phyloP scores from a whole-genome alignment of 495 filamentous ascomycete species.

The Staphylotrichum longicolle region DNA sequence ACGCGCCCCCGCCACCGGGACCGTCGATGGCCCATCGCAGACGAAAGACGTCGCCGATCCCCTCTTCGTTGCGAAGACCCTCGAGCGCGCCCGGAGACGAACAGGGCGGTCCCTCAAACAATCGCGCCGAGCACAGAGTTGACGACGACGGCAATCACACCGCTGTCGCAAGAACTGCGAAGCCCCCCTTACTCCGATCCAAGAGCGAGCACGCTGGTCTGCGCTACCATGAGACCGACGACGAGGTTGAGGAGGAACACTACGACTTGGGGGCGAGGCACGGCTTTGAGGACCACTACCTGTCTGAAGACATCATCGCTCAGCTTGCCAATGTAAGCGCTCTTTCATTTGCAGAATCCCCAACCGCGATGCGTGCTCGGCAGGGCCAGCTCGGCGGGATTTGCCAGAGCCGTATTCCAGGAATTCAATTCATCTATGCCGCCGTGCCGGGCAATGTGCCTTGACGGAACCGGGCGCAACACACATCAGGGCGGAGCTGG shows the following conservation, averaged over 20 bases:
- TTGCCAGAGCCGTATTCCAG: neutral
- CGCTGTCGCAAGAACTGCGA: constrained; percentile 39
- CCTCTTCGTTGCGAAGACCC: constrained; percentile 27
- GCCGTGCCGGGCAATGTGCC: no score
- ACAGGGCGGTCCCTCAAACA: constrained; percentile 4
- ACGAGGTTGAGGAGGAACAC: constrained; percentile 40
- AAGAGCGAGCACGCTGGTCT: constrained; percentile 66
- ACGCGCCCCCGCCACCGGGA: constrained; percentile 7
- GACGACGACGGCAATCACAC: constrained; percentile 30
- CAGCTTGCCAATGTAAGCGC: constrained; percentile 54
- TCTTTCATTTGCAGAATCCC: no score
- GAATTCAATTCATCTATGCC: no score
- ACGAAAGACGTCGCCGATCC: constrained; percentile 14
- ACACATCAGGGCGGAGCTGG: no score
- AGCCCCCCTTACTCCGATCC: constrained; percentile 61
- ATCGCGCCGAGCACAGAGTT: constrained; percentile 22
- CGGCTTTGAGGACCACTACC: constrained; percentile 69
- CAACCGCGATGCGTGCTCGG: neutral
- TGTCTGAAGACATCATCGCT: constrained; percentile 61
- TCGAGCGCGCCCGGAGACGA: constrained; percentile 37
- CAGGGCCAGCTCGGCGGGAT: neutral
- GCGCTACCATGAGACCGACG: constrained; percentile 39
- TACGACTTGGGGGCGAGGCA: constrained; percentile 58
- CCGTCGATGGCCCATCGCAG: constrained; percentile 16
- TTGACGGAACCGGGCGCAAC: no score